phyloP scores from a whole-genome alignment of 2,329 filamentous ascomycete genomes.

The Paracoccidioides lutzii region DNA sequence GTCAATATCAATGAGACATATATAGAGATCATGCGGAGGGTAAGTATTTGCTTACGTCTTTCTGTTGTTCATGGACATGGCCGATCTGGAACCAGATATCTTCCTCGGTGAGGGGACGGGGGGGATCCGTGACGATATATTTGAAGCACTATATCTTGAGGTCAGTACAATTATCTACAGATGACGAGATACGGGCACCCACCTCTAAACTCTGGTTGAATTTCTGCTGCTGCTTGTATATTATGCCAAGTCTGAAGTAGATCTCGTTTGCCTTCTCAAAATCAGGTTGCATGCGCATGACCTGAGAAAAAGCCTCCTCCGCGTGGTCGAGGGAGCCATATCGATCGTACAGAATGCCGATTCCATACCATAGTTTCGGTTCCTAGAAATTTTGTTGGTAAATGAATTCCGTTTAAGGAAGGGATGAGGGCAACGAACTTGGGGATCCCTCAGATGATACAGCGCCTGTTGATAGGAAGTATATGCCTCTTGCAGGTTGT shows the following conservation, averaged over 20 bases:
- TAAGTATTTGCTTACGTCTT: constrained; percentile 60
- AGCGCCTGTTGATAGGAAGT: constrained; percentile 91
- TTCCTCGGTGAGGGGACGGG: constrained; percentile 83
- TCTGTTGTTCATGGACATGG: constrained; percentile 96
- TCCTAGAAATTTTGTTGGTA: constrained; percentile 45
- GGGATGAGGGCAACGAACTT: constrained; percentile 42
- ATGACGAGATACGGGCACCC: constrained; percentile 22
- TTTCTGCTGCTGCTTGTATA: constrained; percentile 97
- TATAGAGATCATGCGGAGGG: background rate
- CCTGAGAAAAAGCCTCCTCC: constrained; percentile 94
- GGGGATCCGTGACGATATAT: constrained; percentile 89
- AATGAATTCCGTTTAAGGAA: background rate
- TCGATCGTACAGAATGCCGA: constrained; percentile 90
- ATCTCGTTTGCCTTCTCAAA: constrained; percentile 99
- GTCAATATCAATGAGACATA: constrained; percentile 18
- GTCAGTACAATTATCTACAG: background rate
- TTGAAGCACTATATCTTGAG: constrained; percentile 65
- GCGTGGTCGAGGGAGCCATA: constrained; percentile 95
- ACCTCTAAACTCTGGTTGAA: constrained; percentile 86
- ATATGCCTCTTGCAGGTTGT: constrained; percentile 92
- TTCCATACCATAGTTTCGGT: constrained; percentile 96
- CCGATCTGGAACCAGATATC: constrained; percentile 99
- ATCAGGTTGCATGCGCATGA: constrained; percentile 95
- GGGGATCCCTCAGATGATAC: constrained; percentile 84
- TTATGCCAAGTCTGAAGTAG: constrained; percentile 97